These are phyloP conservation scores for Chenopodium formosanum DNA, from an alignment of 148 eudicot species.

Conservation along the genomic window DNA sequence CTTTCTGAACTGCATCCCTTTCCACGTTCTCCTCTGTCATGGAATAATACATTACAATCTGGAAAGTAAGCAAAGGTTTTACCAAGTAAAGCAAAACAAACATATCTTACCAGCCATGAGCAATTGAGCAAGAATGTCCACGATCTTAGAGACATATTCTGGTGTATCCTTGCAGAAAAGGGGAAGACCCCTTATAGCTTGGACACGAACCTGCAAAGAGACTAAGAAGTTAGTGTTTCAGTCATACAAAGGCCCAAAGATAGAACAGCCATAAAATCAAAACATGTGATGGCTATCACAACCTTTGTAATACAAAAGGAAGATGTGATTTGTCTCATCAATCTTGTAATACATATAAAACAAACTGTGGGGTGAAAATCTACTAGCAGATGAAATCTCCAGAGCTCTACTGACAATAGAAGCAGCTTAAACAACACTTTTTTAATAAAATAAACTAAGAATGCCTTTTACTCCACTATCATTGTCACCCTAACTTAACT, in stretches of 20 bases:
- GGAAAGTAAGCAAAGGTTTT: conserved; percentile 9
- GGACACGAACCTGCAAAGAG: conserved; percentile 72
- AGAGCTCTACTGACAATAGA: too few species aligned
- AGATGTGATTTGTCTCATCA: too few species aligned
- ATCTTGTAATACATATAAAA: too few species aligned
- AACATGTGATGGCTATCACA: background rate
- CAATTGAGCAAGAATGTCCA: conserved; percentile 89
- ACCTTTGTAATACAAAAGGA: too few species aligned
- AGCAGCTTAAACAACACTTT: too few species aligned
- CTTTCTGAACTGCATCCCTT: conserved; percentile 96
- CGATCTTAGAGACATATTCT: conserved; percentile 84
- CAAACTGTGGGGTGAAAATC: too few species aligned
- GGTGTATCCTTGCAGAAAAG: conserved; percentile 97
- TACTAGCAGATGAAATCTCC: too few species aligned
- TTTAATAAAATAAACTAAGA: too few species aligned
- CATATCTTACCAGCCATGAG: conserved; percentile 75
- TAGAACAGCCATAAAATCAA: background rate
- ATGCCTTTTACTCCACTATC: too few species aligned
- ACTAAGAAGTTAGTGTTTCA: conserved; percentile 5
- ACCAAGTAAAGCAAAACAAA: background rate
- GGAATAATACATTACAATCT: conserved; percentile 6
- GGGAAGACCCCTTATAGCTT: conserved; percentile 97
- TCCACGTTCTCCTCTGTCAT: conserved; percentile 89
- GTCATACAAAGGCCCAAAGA: background rate
- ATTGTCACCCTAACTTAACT: too few species aligned